phyloP scores from a whole-genome alignment of 768 basidiomycete genomes.

The Baorangia bicolor region DNA sequence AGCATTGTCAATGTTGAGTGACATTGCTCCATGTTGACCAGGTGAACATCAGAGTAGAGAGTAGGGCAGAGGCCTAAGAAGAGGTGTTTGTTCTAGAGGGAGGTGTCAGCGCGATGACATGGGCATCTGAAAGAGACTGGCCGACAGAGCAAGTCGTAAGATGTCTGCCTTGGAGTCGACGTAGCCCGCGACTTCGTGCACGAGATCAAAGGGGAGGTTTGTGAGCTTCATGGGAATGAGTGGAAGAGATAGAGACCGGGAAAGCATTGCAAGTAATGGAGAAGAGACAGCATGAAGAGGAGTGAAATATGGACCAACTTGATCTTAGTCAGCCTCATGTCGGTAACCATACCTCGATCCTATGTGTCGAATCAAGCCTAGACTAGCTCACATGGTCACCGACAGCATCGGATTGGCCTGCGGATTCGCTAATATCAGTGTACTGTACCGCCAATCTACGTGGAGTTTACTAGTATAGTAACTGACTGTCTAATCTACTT shows the following conservation, averaged over 20 bases:
- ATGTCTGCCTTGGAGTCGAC: conserved; percentile 54
- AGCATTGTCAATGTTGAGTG: conserved; percentile 67
- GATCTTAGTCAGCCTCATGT: background rate
- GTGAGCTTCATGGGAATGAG: conserved; percentile 18
- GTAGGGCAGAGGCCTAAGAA: conserved; percentile 52
- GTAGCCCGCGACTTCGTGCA: conserved; percentile 62
- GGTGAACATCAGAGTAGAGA: conserved; percentile 57
- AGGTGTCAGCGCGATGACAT: conserved; percentile 3
- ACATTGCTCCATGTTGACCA: conserved; percentile 60
- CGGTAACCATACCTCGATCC: background rate
- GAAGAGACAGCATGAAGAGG: background rate
- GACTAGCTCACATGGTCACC: too few relatives aligned
- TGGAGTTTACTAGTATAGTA: too few relatives aligned
- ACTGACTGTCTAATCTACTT: too few relatives aligned
- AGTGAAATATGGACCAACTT: background rate
- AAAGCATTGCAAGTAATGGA: background rate
- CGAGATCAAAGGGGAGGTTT: conserved; percentile 54
- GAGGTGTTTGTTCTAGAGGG: conserved; percentile 50
- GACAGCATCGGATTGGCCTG: too few relatives aligned
- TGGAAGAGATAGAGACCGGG: background rate
- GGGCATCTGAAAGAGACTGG: conserved; percentile 34
- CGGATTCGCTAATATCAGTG: too few relatives aligned
- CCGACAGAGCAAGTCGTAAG: conserved; percentile 59
- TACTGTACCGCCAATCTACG: too few relatives aligned
- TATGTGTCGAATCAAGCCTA: too few relatives aligned